Evolutionary conservation across 495 filamentous ascomycete genomes (phyloP).

Genomic region (Thozetella sp.): DNA sequence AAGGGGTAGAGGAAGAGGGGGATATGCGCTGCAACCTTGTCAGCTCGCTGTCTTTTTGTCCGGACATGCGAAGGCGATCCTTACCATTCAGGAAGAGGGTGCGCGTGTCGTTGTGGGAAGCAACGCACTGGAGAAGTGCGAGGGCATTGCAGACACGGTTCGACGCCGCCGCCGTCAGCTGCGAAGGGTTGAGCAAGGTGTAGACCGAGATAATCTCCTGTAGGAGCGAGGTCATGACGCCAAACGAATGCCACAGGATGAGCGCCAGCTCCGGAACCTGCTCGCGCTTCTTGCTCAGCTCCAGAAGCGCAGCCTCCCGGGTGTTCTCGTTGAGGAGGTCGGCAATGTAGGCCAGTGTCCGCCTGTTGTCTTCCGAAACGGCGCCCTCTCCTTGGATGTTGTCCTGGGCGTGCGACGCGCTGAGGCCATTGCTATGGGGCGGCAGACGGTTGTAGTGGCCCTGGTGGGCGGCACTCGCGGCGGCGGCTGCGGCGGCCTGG

Average conservation of each 20-base stretch:
- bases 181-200: conserved; percentile 91
- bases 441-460: conserved; percentile 77
- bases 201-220: conserved; percentile 99
- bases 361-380: conserved; percentile 89
- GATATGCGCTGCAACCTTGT: conserved; percentile 76
- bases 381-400: conserved; percentile 38
- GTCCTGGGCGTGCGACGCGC: conserved; percentile 60
- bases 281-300: conserved; percentile 98
- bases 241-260: conserved; percentile 98
- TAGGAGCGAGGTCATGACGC: conserved; percentile 96
- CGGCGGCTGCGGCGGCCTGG: conserved; percentile 64
- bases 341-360: conserved; percentile 89
- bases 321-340: conserved; percentile 87
- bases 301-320: conserved; percentile 87
- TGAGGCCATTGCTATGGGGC: conserved; percentile 56
- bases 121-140: conserved; percentile 95
- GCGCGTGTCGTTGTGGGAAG: conserved; percentile 95
- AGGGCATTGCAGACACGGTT: conserved; percentile 98
- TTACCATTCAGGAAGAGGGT: conserved; percentile 89
- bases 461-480: conserved; percentile 72
- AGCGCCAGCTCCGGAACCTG: conserved; percentile 96
- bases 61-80: conserved; percentile 12
- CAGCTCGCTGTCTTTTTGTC: conserved; percentile 11
- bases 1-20: conserved; percentile 98
- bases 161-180: conserved; percentile 93